Conservation (phyloP, 208 protist species). For the Porcisia hertigi region DNA sequence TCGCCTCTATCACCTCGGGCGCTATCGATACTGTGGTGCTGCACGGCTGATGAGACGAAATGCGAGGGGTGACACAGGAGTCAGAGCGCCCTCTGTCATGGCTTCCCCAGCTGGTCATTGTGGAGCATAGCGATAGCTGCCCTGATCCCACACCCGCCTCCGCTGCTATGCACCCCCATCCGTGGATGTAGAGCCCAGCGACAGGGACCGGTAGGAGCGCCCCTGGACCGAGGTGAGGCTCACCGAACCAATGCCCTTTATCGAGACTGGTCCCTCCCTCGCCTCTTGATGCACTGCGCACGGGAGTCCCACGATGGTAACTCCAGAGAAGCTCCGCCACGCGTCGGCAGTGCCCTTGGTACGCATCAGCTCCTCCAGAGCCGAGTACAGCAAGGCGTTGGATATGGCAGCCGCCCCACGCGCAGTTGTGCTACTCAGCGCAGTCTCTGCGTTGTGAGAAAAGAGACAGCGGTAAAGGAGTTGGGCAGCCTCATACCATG, state of each 20-base stretch:
- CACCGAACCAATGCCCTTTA: not conserved
- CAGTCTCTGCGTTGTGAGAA: not conserved
- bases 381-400: not conserved
- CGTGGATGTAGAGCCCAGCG: not conserved
- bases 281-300: not conserved
- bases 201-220: not conserved
- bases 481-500: not conserved
- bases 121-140: conserved; percentile 1
- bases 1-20: not conserved
- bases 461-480: conserved; percentile 9
- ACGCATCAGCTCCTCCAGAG: conserved; percentile 3
- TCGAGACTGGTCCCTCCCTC: not conserved
- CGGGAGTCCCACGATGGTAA: not conserved
- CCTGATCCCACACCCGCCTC: not conserved
- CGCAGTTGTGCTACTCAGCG: not conserved
- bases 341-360: not conserved
- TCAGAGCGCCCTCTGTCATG: not conserved
- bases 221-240: not conserved
- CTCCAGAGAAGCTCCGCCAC: conserved; percentile 19
- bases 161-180: not conserved
- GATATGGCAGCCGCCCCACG: not conserved
- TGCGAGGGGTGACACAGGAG: not conserved
- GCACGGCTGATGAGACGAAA: not conserved
- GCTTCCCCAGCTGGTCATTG: conserved; percentile 10
- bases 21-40: conserved; percentile 5